Evolutionary conservation across 495 filamentous ascomycete species (phyloP), one percentile per base, ranked within the genome.

Genomic region (Terfezia claveryi): DNA sequence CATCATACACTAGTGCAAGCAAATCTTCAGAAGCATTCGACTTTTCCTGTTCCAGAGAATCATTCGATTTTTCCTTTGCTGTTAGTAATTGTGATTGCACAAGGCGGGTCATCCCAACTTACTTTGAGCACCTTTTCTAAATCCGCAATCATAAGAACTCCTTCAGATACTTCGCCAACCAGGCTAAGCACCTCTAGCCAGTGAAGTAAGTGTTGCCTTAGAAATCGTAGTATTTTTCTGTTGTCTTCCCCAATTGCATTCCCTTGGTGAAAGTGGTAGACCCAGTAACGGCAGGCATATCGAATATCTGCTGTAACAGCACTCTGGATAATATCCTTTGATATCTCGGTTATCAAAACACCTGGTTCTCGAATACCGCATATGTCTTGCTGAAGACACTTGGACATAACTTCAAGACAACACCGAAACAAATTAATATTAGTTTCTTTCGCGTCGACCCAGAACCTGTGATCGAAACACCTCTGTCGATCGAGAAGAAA

Each of bases 221-320:
- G 58, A 46, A 75, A 76, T 9, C 5, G 44, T 4, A 12, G 23
- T 8, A n/a, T 23, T 50, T 66, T 38, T 10, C 68, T 59, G 12
- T 54, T 53, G 55, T 57, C 58, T 27, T 58, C 49, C 51, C 70
- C 58, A 49, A 53, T 8, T 20, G 52, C 11, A 23, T 62, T 55
- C 53, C 66, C 68, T 54, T 68, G 37, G 52, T 67, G 41, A 36
- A 73, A 27, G 64, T 79, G 72, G 54, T 69, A 38, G 49, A 70
- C 63, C 74, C 69, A 78, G 56, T 71, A 72, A 14, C 61, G 64
- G 62, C 71, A 76, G 27, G 68, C 59, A 54, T 75, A 71, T 56
- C 63, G 60, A n/a, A 70, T 32, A 41, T 66, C 64, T 27, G 61
- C 8, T 52, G 63, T 58, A 17, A 74, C 52, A 20, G 55, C 53